Conservation (phyloP, 768 basidiomycete genomes). For the Rubroboletus pulcherrimus region DNA sequence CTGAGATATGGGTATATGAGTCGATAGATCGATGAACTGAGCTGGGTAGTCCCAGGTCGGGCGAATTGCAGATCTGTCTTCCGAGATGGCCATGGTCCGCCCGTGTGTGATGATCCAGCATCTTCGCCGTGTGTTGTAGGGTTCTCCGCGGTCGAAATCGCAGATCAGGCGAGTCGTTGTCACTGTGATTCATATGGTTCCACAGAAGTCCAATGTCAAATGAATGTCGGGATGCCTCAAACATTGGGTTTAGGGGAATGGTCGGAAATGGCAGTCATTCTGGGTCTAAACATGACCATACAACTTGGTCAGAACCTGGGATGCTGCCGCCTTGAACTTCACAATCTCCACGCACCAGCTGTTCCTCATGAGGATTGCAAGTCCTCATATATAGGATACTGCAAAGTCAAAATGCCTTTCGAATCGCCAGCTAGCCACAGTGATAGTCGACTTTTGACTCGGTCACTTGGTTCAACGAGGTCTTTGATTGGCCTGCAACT, state of each 20-base stretch:
- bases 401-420: slow-evolving; percentile 10
- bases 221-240: background rate
- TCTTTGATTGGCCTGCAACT: slow-evolving; percentile 86
- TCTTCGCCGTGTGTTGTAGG: background rate
- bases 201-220: background rate
- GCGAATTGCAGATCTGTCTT: background rate
- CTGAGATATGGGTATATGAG: background rate
- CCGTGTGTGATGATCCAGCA: background rate
- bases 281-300: slow-evolving; percentile 13
- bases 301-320: background rate
- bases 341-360: background rate
- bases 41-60: background rate
- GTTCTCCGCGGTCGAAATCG: background rate
- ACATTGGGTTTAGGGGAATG: background rate
- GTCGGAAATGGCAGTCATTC: background rate
- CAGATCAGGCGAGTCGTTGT: background rate
- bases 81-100: background rate
- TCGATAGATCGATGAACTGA: background rate
- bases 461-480: slow-evolving; percentile 41
- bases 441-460: slow-evolving; percentile 21
- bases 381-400: slow-evolving; percentile 1
- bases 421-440: background rate
- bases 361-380: slow-evolving; percentile 2
- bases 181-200: background rate
- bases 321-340: background rate